Evolutionary conservation across 23 red algal genomes (phyloP).

Genomic region (Gracilariopsis chorda): DNA sequence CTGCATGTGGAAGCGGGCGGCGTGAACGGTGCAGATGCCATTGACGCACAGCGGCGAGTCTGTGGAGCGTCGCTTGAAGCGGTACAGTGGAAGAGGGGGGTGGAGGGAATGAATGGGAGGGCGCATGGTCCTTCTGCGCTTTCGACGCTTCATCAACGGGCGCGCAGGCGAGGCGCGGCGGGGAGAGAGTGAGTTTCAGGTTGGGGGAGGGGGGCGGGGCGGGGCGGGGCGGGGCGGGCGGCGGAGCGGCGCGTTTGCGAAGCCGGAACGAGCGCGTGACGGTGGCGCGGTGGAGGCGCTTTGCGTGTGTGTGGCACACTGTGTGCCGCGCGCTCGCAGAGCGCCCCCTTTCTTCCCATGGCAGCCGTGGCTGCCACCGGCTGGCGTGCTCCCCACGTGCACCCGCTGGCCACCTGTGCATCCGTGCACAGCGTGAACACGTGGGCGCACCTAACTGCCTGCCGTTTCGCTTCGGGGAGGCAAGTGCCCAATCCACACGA

Average conservation of each 20-base stretch:
- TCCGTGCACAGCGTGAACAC: too few species aligned
- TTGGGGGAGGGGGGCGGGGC: background rate
- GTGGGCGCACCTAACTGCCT: too few species aligned
- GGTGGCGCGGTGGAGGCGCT: background rate
- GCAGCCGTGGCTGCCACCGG: background rate
- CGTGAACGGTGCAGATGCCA: conserved; percentile 37
- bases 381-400: background rate
- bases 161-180: background rate
- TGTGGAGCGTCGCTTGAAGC: conserved; percentile 43
- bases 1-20: background rate
- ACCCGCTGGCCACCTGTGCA: too few species aligned
- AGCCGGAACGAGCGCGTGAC: background rate
- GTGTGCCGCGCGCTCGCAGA: background rate
- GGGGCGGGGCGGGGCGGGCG: background rate
- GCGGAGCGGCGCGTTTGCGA: background rate
- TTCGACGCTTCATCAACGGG: conserved; percentile 63
- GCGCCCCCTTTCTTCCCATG: background rate
- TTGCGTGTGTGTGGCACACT: background rate
- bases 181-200: background rate
- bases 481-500: too few species aligned
- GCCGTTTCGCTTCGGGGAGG: too few species aligned
- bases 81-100: conserved; percentile 10
- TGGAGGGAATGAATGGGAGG: conserved; percentile 38
- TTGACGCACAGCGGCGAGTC: conserved; percentile 47
- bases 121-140: conserved; percentile 66